Evolutionary conservation across 805 yeast species (phyloP).

Genomic region (Yarrowia sp.): DNA sequence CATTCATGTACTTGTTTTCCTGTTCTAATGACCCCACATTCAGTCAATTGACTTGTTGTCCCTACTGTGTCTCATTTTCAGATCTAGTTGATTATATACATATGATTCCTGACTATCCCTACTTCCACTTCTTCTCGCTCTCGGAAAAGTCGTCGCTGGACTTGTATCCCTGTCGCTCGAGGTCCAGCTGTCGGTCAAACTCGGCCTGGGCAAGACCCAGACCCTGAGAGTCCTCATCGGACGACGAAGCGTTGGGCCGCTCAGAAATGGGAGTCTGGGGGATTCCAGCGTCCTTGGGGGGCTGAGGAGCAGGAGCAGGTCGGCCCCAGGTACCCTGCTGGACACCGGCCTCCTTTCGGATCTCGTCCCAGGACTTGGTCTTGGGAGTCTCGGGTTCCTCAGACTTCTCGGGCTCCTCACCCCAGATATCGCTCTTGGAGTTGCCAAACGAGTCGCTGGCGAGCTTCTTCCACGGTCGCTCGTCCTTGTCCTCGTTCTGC

Average conservation of each 20-base stretch:
- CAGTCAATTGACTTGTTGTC: not conserved
- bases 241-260: slow-evolving; percentile 1
- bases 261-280: slow-evolving; percentile 18
- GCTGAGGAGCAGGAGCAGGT: slow-evolving; percentile 10
- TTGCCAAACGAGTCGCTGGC: slow-evolving; percentile 10
- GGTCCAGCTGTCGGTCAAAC: slow-evolving; percentile 44
- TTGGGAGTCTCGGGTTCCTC: not conserved
- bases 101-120: not conserved
- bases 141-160: slow-evolving; percentile 44
- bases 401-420: slow-evolving; percentile 8
- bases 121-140: slow-evolving; percentile 45
- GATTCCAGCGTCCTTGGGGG: slow-evolving; percentile 7
- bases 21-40: too few species aligned
- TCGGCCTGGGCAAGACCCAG: slow-evolving; percentile 39
- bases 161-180: slow-evolving; percentile 43
- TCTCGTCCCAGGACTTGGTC: slow-evolving; percentile 28
- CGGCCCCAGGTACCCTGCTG: slow-evolving; percentile 10
- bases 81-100: slow-evolving; percentile 32
- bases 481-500: slow-evolving; percentile 17
- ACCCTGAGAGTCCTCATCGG: not conserved
- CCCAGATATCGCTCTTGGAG: slow-evolving; percentile 25
- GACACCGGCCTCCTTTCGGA: slow-evolving; percentile 20
- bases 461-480: slow-evolving; percentile 27
- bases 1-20: not conserved
- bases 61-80: not conserved